Conservation (phyloP, 2,329 filamentous ascomycete genomes). For the Alternaria ethzedia region DNA sequence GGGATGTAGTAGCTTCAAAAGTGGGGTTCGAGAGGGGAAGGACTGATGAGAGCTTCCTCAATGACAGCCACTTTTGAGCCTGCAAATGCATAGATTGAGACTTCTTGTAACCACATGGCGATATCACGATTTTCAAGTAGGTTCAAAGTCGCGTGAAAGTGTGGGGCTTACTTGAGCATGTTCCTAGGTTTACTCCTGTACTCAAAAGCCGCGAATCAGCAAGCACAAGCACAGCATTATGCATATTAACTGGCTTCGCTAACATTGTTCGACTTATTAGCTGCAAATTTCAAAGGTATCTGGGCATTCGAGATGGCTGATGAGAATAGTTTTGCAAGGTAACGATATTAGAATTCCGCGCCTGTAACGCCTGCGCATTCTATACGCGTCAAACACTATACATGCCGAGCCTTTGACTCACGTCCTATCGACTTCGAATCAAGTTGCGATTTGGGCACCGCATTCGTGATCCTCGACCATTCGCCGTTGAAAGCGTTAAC, state of each 20-base stretch:
- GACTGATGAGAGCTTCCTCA: neutral
- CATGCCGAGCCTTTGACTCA: neutral
- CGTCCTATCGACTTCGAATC: constrained; percentile 25
- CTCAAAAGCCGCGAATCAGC: neutral
- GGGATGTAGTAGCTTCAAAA: constrained; percentile 2
- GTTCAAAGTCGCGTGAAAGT: neutral
- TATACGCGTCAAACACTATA: constrained; percentile 6
- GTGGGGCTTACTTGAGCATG: neutral
- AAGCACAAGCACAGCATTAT: neutral
- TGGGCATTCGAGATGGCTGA: neutral
- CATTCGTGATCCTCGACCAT: constrained; percentile 71
- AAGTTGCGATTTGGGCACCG: constrained; percentile 53
- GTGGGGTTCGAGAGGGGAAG: constrained; percentile 8
- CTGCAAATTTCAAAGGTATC: neutral
- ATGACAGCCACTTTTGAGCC: neutral
- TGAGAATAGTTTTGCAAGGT: neutral
- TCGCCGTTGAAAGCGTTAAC: constrained; percentile 98
- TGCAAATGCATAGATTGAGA: neutral
- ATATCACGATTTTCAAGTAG: neutral
- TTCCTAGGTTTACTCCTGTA: neutral
- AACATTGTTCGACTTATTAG: neutral
- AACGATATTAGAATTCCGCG: neutral
- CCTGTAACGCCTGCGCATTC: neutral
- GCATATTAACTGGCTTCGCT: neutral
- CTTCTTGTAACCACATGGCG: neutral